Evolutionary conservation across 1,284 basidiomycete species (phyloP), one percentile per base, ranked within the genome.

Genomic region (Cutaneotrichosporon sp.): DNA sequence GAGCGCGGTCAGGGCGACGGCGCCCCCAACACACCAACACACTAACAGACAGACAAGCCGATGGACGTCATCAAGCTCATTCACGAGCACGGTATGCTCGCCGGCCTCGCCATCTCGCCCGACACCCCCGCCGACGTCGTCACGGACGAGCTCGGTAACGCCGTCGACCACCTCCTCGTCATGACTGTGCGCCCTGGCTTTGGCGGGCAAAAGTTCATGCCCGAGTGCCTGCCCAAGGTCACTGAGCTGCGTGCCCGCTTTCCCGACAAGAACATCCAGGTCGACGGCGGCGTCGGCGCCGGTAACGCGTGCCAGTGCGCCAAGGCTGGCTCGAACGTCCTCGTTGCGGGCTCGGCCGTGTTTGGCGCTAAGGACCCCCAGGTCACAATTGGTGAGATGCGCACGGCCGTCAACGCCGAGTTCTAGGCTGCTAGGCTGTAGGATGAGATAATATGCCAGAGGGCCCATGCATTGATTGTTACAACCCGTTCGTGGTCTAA

Each of bases 281-380:
- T 99, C 60, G 97, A 99, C 80, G 97, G 97, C 46, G 97, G 97
- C 46, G 91, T 99, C 18, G 90, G 92, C 6, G 91, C 92, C 8
- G 90, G 90, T 72, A 99, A 94, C 11, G 88, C 97, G 66, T 90
- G 87, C 73, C 84, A 86, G 61, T 99, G 97, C 74, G 95, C 96
- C 2, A 83, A 92, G 67, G 96, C 96, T 53, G 92, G 93, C 47
- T 92, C 93, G 77, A 99, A 99, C 76, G 94, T 99, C 68, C 93
- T 99, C 69, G 97, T 99, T 14, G 96, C 97, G 10, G 97, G 97
- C 21, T 98, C 94, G 9, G 95, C 97, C 14, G 90, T 99, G 71
- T 99, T 99, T 76, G 88, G 87, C 56, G 88, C 94, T 18, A 78
- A 86, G 21, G 84, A 89, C 70, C 91, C 97, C 0, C 88, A 89